phyloP scores from a whole-genome alignment of 129 eudicot species.

The Kitagawia praeruptora region DNA sequence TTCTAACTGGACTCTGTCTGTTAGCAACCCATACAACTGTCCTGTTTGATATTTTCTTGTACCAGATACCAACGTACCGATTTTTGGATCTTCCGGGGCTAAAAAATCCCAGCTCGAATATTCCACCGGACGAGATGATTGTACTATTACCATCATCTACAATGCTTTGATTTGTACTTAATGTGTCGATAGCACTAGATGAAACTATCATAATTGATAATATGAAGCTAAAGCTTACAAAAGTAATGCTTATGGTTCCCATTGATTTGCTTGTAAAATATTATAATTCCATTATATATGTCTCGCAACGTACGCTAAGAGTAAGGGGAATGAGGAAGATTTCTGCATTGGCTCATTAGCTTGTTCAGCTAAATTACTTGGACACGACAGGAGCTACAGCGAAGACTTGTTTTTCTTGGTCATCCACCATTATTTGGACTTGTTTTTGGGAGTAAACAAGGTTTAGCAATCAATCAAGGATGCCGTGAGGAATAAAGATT shows the following conservation, averaged over 20 bases:
- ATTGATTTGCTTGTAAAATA: neutral
- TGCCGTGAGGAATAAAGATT: neutral
- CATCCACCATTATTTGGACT: neutral
- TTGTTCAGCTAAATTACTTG: neutral
- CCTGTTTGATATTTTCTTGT: constrained; percentile 3
- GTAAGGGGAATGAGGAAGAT: neutral
- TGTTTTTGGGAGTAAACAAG: too few relatives aligned
- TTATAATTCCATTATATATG: neutral
- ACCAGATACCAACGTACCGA: neutral
- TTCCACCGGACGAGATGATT: neutral
- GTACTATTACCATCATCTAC: neutral
- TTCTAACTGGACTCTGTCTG: constrained; percentile 19
- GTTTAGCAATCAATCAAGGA: neutral
- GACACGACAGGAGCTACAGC: neutral
- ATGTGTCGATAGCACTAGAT: neutral
- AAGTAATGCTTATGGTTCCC: neutral
- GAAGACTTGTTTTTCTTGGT: neutral
- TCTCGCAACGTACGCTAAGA: too few relatives aligned
- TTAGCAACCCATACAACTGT: constrained; percentile 30
- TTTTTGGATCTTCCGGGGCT: constrained; percentile 1
- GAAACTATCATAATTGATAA: neutral
- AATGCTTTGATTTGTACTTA: neutral
- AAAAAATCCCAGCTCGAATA: constrained; percentile 2
- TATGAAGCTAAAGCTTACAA: neutral
- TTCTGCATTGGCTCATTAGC: neutral